Base-by-base conservation (phyloP, 2,329 filamentous ascomycete species). In the Diatrype stigma region DNA sequence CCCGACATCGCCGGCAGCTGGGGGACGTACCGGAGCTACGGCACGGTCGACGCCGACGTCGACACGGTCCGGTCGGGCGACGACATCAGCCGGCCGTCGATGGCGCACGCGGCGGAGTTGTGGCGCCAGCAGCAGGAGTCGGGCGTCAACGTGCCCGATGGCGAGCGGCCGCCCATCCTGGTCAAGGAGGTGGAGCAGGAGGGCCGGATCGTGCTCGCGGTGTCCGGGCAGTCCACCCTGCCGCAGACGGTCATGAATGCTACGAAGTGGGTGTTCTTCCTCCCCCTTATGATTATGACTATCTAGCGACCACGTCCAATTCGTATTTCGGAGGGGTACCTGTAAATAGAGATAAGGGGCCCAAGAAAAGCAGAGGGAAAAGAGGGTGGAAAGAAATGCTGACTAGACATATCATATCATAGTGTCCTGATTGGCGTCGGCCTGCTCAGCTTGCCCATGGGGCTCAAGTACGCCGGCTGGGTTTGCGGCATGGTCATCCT, bases 171-270 rank as follows among this genome's bases (percentile, higher is more conserved):
- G 58, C 89, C 90, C 2, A 79, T 96, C 50, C 73, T 96, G n/a
- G 86, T 96, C 48, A 93, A 91, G 72, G 88, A 92, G 68, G 81
- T 96, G 12, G 89, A 95, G 66, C 89, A 94, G 61, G 90, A 94
- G 58, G 90, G 94, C 40, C 90, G 87, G 63, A 81, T 93, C 45
- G 83, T 96, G 50, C 81, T 93, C 60, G 81, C 93, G 2, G 85
- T 96, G 2, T 87, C 96, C 55, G 93, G 93, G 37, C 91, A 95
- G 72, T 96, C 90, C n/a, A 99, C 93, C 1, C 77, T 97, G 16
- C 91, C 91, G 0, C 93, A 97, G 73, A 97, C 93, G 6, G 81
- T 96, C 55, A 96, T 97, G 77, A 99, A 99, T 71, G 95, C 90
- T 3, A 93, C 93, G 66, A 96, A 96, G 72, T 75, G 58, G 54